A percentile compares a stretch with the other conserved stretches of the same genome.
Conservation (phyloP, 2,329 filamentous ascomycete genomes). For the Blastomyces silverae region DNA sequence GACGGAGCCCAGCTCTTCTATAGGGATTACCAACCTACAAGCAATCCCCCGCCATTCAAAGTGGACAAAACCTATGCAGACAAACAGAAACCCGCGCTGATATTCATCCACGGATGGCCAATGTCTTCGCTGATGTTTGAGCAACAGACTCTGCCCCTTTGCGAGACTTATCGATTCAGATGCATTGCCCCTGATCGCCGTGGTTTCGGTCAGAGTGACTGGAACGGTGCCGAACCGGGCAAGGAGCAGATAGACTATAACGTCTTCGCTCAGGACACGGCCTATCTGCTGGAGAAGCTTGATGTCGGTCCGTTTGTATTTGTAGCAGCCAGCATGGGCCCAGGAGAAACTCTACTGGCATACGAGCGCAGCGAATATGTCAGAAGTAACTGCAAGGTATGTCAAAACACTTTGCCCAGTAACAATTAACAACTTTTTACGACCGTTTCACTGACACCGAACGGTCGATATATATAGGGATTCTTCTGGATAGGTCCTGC, state of each 20-base stretch:
- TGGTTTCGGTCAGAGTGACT: conserved; percentile 30
- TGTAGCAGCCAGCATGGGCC: conserved; percentile 29
- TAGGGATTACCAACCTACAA: conserved; percentile 24
- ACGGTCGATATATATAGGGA: conserved; percentile 17
- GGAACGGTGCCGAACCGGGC: conserved; percentile 22
- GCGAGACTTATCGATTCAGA: conserved; percentile 26
- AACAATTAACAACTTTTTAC: neutral
- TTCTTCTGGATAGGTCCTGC: conserved; percentile 27
- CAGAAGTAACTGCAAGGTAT: conserved; percentile 23
- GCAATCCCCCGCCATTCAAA: conserved; percentile 17
- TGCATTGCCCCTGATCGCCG: conserved; percentile 30
- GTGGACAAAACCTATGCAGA: conserved; percentile 14
- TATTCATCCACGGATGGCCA: conserved; percentile 32
- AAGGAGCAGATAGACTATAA: conserved; percentile 25
- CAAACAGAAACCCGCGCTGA: conserved; percentile 21
- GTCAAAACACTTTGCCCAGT: neutral
- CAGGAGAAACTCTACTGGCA: conserved; percentile 27
- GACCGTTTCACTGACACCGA: neutral
- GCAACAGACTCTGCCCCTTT: conserved; percentile 25
- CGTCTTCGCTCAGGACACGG: conserved; percentile 28
- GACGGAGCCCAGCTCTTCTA: conserved; percentile 25
- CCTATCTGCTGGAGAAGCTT: conserved; percentile 23
- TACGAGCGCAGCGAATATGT: conserved; percentile 23
- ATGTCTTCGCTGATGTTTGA: conserved; percentile 30
- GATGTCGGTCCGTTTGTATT: conserved; percentile 26